phyloP scores from a whole-genome alignment of 139 green algal species.

The Ettlia oleoabundans region DNA sequence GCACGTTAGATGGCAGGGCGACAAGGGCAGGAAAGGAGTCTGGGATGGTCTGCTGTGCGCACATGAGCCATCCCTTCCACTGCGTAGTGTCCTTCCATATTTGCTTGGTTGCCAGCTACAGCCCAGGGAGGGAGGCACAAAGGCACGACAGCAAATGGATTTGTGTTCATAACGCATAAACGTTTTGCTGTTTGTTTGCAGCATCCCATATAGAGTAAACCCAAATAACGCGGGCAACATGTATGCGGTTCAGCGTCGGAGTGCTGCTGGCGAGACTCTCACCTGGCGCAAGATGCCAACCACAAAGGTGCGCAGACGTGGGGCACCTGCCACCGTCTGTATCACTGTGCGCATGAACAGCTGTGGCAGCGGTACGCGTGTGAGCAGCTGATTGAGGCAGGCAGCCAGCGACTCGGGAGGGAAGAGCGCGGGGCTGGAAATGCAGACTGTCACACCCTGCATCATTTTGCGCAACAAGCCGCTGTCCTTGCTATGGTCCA shows the following conservation, averaged over 20 bases:
- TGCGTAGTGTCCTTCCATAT: slow-evolving; percentile 74
- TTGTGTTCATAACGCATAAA: too few species aligned
- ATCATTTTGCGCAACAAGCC: slow-evolving; percentile 58
- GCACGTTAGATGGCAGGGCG: slow-evolving; percentile 46
- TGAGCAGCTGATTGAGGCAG: slow-evolving; percentile 44
- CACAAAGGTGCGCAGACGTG: slow-evolving; percentile 61
- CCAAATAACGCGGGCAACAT: background rate
- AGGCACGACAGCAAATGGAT: too few species aligned
- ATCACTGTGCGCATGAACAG: slow-evolving; percentile 66
- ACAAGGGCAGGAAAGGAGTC: slow-evolving; percentile 72
- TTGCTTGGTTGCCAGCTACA: slow-evolving; percentile 64
- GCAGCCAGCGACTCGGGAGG: slow-evolving; percentile 36
- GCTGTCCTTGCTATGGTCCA: slow-evolving; percentile 44
- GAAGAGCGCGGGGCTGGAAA: slow-evolving; percentile 48
- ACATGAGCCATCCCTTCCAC: slow-evolving; percentile 84
- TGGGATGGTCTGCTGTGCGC: slow-evolving; percentile 61
- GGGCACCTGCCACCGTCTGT: slow-evolving; percentile 58
- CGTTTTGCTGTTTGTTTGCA: background rate
- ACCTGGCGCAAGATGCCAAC: slow-evolving; percentile 62
- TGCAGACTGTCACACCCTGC: slow-evolving; percentile 57
- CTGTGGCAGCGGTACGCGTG: slow-evolving; percentile 42
- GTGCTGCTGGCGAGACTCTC: background rate
- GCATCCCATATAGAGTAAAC: background rate
- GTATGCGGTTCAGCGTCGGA: background rate
- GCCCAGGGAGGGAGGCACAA: background rate